These are phyloP conservation scores for Colletotrichum spaethianum DNA, from an alignment of 2,329 filamentous ascomycete genomes.

Conservation along the genomic window DNA sequence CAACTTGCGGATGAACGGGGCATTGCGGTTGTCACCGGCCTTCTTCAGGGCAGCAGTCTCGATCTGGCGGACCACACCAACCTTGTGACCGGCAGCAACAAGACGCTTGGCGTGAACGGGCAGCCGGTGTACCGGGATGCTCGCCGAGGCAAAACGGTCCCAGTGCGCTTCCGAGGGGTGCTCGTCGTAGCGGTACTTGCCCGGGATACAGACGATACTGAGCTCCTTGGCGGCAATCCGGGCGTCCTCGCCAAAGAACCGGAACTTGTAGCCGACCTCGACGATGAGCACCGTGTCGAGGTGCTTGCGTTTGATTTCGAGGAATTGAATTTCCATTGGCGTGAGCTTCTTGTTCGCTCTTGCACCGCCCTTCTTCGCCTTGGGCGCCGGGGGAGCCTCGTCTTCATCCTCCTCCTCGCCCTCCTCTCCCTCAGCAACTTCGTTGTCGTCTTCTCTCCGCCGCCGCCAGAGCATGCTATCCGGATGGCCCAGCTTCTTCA, in stretches of 20 bases:
- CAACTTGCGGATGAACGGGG: conserved; percentile 91
- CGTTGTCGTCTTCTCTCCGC: conserved; percentile 68
- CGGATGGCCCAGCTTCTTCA: conserved; percentile 89
- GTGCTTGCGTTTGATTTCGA: conserved; percentile 94
- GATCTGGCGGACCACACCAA: conserved; percentile 93
- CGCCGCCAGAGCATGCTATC: conserved; percentile 82
- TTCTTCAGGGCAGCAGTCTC: conserved; percentile 98
- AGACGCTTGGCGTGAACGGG: conserved; percentile 95
- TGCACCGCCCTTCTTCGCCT: conserved; percentile 76
- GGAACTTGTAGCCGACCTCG: conserved; percentile 98
- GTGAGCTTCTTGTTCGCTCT: conserved; percentile 80
- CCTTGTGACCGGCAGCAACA: conserved; percentile 93
- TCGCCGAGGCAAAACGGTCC: conserved; percentile 93
- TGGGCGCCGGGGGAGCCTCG: conserved; percentile 62
- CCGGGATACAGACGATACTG: conserved; percentile 96
- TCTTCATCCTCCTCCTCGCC: conserved; percentile 71
- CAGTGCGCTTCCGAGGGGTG: conserved; percentile 94
- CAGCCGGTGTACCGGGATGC: conserved; percentile 91
- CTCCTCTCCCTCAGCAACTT: conserved; percentile 67
- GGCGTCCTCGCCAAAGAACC: conserved; percentile 97
- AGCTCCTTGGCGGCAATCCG: conserved; percentile 89
- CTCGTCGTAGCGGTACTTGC: conserved; percentile 94
- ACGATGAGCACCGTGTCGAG: conserved; percentile 92
- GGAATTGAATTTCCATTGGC: conserved; percentile 92
- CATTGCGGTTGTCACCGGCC: conserved; percentile 92